Evolutionary conservation across 192 early-diverging fungal genomes (phyloP).

Genomic region (Mortierella alpina): DNA sequence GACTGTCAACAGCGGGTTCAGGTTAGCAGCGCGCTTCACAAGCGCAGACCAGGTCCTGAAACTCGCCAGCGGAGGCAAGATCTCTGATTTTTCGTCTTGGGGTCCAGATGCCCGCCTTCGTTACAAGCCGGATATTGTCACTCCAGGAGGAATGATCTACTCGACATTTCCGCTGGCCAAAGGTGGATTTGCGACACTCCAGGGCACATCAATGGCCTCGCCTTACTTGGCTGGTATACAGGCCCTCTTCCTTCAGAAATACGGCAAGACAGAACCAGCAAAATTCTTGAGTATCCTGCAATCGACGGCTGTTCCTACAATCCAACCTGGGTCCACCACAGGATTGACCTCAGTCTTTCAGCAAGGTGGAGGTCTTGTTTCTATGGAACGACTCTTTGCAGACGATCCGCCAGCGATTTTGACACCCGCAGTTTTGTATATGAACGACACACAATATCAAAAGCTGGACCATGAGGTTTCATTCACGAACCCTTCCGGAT

Average conservation of each 20-base stretch:
- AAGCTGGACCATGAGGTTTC: conserved; percentile 29
- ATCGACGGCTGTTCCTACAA: conserved; percentile 22
- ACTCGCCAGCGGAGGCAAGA: conserved; percentile 67
- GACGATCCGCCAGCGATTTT: conserved; percentile 61
- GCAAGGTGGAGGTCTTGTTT: conserved; percentile 78
- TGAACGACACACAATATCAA: conserved; percentile 61
- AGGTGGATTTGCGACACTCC: conserved; percentile 39
- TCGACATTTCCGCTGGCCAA: conserved; percentile 64
- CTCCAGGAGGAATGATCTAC: conserved; percentile 73
- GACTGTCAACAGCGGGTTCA: not conserved
- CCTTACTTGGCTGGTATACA: conserved; percentile 61
- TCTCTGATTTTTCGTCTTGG: conserved; percentile 79
- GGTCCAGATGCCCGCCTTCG: conserved; percentile 77
- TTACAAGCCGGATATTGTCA: conserved; percentile 68
- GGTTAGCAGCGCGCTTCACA: conserved; percentile 58
- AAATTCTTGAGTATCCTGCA: conserved; percentile 17
- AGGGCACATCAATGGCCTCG: conserved; percentile 77
- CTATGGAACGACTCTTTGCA: conserved; percentile 64
- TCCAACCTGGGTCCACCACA: conserved; percentile 10
- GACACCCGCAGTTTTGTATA: conserved; percentile 61
- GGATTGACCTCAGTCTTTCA: conserved; percentile 62
- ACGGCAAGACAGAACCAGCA: conserved; percentile 23
- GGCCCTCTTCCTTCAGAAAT: conserved; percentile 32
- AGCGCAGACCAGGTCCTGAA: conserved; percentile 49
- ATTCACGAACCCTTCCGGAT: conserved; percentile 20